Base-by-base conservation (phyloP, 2,329 filamentous ascomycete species). In the Alternaria incomplexa region DNA sequence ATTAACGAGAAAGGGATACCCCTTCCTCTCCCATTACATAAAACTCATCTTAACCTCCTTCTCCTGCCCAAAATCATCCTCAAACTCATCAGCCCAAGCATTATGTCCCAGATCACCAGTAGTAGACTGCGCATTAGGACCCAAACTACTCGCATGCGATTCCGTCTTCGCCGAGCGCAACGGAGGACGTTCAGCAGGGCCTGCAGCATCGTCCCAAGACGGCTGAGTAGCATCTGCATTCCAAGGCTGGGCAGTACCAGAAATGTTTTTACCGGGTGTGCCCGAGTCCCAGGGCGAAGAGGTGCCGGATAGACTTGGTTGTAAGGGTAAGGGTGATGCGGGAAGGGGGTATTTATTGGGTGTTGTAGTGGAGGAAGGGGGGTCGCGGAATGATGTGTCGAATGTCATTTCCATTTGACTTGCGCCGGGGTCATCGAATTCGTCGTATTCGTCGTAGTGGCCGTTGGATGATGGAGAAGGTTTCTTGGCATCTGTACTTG, bases 41-140 rank as follows among this genome's bases (percentile, higher is more conserved):
- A 85, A 85, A 23, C 81, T 83, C 83, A 85, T 84, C 73, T 81
- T 77, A 43, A 85, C 76, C 62, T 84, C 82, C 69, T 79, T 80
- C 72, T 84, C 83, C 65, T 78, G 75, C 3, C 81, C 82, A 73
- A 82, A 84, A 4, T 82, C 81, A 30, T 81, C 80, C 1, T 83
- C 82, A 52, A 80, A 79, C n/a, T 83, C 82, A 50, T 83, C 81
- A 4, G 77, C 80, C 83, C 83, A 85, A 6, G 82, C 83, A 69
- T 85, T 85, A 30, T 80, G 78, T 20, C 79, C 77, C 6, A 73
- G 67, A n/a, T 68, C 63, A 10, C 51, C 52, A 9, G 15, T 40
- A 3, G 36, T 40, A 3, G 36, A 17, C 36, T 40, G 43, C 15
- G 40, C n/a, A n/a, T n/a, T 6, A 6, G 32, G 43, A 10, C 13